A percentile compares a stretch with the other conserved stretches of the same genome.
Conservation (phyloP, 2,329 filamentous ascomycete genomes). For the Exophiala oligosperma region DNA sequence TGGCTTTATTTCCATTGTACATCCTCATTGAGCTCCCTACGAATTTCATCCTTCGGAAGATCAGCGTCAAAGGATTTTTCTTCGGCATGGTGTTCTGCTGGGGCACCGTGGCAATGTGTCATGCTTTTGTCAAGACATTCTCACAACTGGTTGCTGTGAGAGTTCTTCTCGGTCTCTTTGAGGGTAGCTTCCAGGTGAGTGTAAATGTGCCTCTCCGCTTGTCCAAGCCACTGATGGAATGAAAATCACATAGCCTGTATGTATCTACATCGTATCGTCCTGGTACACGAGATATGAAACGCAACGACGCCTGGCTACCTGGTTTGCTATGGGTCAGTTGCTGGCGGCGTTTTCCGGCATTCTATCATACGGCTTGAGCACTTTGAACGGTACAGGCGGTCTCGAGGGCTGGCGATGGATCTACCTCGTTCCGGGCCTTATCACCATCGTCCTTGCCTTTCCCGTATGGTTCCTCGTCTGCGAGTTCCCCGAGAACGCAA, state of each 20-base stretch:
- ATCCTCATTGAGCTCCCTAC: constrained; percentile 13
- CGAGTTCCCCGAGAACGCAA: constrained; percentile 60
- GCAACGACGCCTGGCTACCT: constrained; percentile 38
- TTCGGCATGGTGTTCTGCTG: constrained; percentile 9
- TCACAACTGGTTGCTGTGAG: background rate
- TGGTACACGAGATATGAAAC: constrained; percentile 40
- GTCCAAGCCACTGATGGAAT: constrained; percentile 29
- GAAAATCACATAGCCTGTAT: constrained; percentile 63
- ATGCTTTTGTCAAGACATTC: constrained; percentile 5
- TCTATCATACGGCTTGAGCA: constrained; percentile 60
- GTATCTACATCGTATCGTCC: background rate
- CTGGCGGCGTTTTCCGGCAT: constrained; percentile 48
- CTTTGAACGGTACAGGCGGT: constrained; percentile 38
- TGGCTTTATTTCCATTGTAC: constrained; percentile 30
- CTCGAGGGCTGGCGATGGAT: constrained; percentile 68
- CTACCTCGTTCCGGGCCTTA: constrained; percentile 51
- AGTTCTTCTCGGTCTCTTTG: constrained; percentile 9
- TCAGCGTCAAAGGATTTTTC: constrained; percentile 8
- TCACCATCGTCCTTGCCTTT: constrained; percentile 58
- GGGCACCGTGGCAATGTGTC: constrained; percentile 9
- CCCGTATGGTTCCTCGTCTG: constrained; percentile 59
- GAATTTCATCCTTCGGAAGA: constrained; percentile 12
- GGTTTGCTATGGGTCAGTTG: constrained; percentile 20
- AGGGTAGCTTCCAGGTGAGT: constrained; percentile 37
- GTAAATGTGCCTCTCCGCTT: constrained; percentile 37